Conservation (phyloP, 805 yeast species). For the Metschnikowia sp. region DNA sequence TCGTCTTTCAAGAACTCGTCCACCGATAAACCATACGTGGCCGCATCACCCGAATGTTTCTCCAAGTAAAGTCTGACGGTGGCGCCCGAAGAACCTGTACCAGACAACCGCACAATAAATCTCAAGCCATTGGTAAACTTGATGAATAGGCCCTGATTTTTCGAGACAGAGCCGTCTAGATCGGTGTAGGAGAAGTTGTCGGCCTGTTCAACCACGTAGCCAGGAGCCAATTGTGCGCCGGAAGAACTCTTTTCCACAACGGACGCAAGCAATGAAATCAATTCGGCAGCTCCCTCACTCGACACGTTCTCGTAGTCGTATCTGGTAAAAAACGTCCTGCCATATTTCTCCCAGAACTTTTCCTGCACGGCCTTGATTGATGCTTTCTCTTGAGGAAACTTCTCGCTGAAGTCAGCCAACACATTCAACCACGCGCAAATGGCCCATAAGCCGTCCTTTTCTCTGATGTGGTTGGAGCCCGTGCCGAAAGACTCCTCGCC, state of each 20-base stretch:
- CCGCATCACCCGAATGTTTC: conserved; percentile 62
- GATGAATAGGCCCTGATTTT: conserved; percentile 83
- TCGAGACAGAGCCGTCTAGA: conserved; percentile 86
- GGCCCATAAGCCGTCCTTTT: conserved; percentile 98
- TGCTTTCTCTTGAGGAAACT: conserved; percentile 54
- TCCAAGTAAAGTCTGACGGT: conserved; percentile 91
- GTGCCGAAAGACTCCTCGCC: conserved; percentile 99
- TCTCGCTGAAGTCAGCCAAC: conserved; percentile 72
- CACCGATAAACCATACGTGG: conserved; percentile 49
- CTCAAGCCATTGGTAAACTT: conserved; percentile 80
- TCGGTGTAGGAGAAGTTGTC: conserved; percentile 93
- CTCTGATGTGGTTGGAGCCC: conserved; percentile 95
- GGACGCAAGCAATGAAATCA: conserved; percentile 47
- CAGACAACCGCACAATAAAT: conserved; percentile 86
- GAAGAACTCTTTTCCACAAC: conserved; percentile 30
- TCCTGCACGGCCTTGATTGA: conserved; percentile 78
- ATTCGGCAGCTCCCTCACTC: conserved; percentile 66
- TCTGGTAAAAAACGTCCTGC: conserved; percentile 95
- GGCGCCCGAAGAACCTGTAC: conserved; percentile 98
- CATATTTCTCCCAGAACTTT: conserved; percentile 87
- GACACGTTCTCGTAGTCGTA: conserved; percentile 88
- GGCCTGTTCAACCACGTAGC: conserved; percentile 62
- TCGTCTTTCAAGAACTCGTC: conserved; percentile 66
- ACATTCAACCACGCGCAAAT: conserved; percentile 95
- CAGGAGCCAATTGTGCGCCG: conserved; percentile 49